Conservation (phyloP, 345 rosid species). For the Schrenkiella parvula region DNA sequence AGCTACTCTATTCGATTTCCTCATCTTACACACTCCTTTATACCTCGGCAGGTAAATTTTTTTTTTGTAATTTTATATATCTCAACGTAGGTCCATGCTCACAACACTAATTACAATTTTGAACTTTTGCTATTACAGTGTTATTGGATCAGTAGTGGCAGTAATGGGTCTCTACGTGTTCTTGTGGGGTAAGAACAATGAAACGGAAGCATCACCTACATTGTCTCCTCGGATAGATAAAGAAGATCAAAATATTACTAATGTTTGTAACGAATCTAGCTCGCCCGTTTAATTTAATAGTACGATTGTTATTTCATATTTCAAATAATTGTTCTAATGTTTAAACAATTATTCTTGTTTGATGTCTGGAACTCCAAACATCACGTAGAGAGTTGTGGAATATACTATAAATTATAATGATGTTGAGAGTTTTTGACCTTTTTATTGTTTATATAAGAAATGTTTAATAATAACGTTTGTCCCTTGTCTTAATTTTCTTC, state of each 20-base stretch:
- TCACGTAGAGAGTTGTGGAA: not conserved
- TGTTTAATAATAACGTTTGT: not conserved
- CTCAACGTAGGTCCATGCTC: not conserved
- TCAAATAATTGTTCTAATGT: not conserved
- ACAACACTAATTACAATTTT: not conserved
- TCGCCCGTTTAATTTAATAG: constrained; percentile 4
- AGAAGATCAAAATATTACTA: not conserved
- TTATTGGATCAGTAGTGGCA: constrained; percentile 59
- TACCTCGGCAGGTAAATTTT: constrained; percentile 58
- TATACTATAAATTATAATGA: not conserved
- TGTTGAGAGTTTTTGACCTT: not conserved
- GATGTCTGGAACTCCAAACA: not conserved
- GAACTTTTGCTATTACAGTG: constrained; percentile 32
- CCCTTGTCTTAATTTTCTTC: not conserved
- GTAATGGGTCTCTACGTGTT: constrained; percentile 62
- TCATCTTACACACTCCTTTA: constrained; percentile 55
- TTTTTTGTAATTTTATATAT: not conserved
- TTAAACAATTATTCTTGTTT: not conserved
- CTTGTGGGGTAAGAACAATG: constrained; percentile 72
- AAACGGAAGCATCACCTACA: constrained; percentile 6
- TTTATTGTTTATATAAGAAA: not conserved
- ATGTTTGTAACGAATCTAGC: not conserved
- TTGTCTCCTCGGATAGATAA: not conserved
- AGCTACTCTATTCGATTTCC: constrained; percentile 59
- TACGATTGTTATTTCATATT: not conserved